Evolutionary conservation across 164 flowering plant species (phyloP), one percentile per base, ranked within the genome.

Genomic region (Umbellularia californica): DNA sequence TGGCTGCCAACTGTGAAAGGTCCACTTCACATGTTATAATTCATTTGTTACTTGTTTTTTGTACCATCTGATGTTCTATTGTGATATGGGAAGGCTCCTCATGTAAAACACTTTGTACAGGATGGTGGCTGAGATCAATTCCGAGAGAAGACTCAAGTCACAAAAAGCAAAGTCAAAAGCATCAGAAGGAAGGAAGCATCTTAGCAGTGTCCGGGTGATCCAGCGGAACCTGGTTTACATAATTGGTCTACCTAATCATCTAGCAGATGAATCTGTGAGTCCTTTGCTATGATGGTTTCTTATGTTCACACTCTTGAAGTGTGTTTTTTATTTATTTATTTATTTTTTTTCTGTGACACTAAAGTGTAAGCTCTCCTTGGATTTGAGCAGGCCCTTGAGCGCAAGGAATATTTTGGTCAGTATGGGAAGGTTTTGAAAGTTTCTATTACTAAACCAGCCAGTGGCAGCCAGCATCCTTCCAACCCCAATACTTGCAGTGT

Each of bases 391-490:
- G 85, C 87, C 81, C 95, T 96, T 65, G 97, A 90, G 86, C 88
- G 80, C 41, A 89, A 77, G 82, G 98, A 94, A 33, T 96, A 90
- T 80, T 96, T 96, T 90, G 95, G 89, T 52, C 97, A 90, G 81
- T 96, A 96, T 89, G 98, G 99, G 41, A 96, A 90, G 84, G 97
- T 94, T 72, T 75, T 90, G 27, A 96, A 96, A 81, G 97, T 94
- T 22, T 92, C 99, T 14, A 86, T 95, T 79, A 88, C 99, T 77
- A 89, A 98, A 22, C 90, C 97, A 30, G 84, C 97, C 64, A 84
- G 93, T 77, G 97, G 97, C 68, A 85, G 85, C 83, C 99, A 94
- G 75, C 95, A 92, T 72, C 89, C 89, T 81, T 81, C 95, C 60
- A 91, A 87, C 84, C 90, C 81, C 82, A 66, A 55, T 25, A 90